A percentile compares a stretch with the other conserved stretches of the same genome.
Conservation (phyloP, 2,329 filamentous ascomycete genomes). For the Fusarium vanettenii region DNA sequence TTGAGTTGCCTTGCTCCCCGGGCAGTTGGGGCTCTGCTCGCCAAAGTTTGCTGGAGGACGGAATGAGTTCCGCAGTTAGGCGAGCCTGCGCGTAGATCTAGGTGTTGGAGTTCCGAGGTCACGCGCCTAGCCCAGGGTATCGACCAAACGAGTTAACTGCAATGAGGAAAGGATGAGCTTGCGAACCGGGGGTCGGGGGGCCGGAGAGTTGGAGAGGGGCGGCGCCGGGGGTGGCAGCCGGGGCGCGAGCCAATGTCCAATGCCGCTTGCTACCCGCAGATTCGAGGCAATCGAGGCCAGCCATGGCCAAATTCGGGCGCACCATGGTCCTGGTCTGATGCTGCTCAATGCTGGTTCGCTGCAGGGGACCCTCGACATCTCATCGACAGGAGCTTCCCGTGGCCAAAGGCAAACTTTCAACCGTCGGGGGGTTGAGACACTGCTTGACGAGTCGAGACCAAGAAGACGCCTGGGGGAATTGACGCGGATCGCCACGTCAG, state of each 20-base stretch:
- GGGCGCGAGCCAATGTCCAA: slow-evolving; percentile 23
- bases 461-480: slow-evolving; percentile 19
- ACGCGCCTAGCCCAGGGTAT: slow-evolving; percentile 40
- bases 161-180: slow-evolving; percentile 23
- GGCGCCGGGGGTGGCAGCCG: slow-evolving; percentile 20
- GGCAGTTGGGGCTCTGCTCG: slow-evolving; percentile 6
- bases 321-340: slow-evolving; percentile 31
- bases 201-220: slow-evolving; percentile 5
- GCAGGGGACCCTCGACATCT: slow-evolving; percentile 16
- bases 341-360: slow-evolving; percentile 35
- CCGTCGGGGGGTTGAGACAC: slow-evolving; percentile 16
- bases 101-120: slow-evolving; percentile 31
- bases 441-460: slow-evolving; percentile 14
- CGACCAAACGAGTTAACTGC: background rate
- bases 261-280: slow-evolving; percentile 27
- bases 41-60: slow-evolving; percentile 18
- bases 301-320: slow-evolving; percentile 36
- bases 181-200: slow-evolving; percentile 18
- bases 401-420: slow-evolving; percentile 18
- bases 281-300: slow-evolving; percentile 39
- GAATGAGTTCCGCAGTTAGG: slow-evolving; percentile 43
- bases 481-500: slow-evolving; percentile 35
- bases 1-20: background rate
- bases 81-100: slow-evolving; percentile 35
- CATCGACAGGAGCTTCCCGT: slow-evolving; percentile 35